phyloP scores from a whole-genome alignment of 441 rosid genomes.

The Gossypium schwendimanii region DNA sequence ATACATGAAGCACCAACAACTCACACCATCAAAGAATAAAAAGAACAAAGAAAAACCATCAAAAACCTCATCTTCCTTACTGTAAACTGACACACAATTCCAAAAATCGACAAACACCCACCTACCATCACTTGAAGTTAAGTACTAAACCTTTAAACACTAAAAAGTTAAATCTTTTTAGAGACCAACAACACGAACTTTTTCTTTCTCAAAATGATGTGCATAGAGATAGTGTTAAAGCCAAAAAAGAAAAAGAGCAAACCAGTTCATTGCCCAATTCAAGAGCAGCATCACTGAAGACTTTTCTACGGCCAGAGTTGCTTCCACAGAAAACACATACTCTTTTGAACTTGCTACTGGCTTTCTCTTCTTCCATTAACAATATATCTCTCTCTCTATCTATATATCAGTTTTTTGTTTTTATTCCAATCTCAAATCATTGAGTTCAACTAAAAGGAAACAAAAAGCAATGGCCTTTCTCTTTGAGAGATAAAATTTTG shows the following conservation, averaged over 20 bases:
- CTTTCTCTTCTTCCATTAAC: constrained; percentile 44
- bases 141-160: constrained; percentile 1
- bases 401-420: constrained; percentile 5
- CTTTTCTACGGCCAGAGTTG: constrained; percentile 65
- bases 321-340: constrained; percentile 92
- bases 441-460: constrained; percentile 9
- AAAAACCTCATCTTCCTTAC: neutral
- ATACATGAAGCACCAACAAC: constrained; percentile 9
- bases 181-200: neutral
- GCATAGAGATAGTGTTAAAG: constrained; percentile 7
- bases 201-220: constrained; percentile 5
- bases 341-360: constrained; percentile 51
- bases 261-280: constrained; percentile 90
- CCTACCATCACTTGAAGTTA: neutral
- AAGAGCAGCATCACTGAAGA: constrained; percentile 80
- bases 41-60: neutral
- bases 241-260: constrained; percentile 19
- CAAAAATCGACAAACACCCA: neutral
- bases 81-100: neutral
- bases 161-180: neutral
- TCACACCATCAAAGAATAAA: neutral
- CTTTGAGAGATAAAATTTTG: neutral
- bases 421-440: constrained; percentile 26
- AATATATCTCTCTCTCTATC: constrained; percentile 13
- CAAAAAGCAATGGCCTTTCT: constrained; percentile 14